Evolutionary conservation across 441 rosid genomes (phyloP), one percentile per base, ranked within the genome.

Genomic region (Euphorbia celastroides): DNA sequence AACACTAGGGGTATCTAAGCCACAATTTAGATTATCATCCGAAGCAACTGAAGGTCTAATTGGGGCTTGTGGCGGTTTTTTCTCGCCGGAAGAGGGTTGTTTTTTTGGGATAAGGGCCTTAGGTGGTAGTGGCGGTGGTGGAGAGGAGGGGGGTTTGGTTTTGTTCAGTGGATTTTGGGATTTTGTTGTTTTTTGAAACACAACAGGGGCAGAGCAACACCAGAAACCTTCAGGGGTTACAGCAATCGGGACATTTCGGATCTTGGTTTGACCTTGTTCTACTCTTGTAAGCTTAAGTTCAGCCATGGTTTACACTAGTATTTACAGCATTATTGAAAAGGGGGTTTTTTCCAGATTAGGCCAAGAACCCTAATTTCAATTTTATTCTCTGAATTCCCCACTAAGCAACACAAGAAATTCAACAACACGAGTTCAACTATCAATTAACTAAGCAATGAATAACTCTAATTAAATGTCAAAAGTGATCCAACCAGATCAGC

Each of bases 151-250:
- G 67, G 88, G 79, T 74, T 88, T 88, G 65, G 88, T 78, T 70
- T 90, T 93, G 81, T 77, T 86, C 59, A 79, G 75, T 65, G 88
- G 77, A 76, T 81, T 81, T 66, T 85, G 92, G 48, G 84, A 65
- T 78, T 90, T 93, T 23, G 74, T 72, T 64, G 86, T 81, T 83
- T 89, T 93, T 68, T 93, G 98, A 77, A 93, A 93, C 66, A 79
- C 93, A 59, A 84, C 89, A 68, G 97, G 97, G 51, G 95, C 90
- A 51, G 98, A 97, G 70, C 97, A 93, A 70, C 98, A 93, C 98
- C 98, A 93, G 75, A 93, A 93, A 31, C 97, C 98, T 81, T 93
- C 96, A 56, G 97, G 96, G 20, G 95, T 93, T 62, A 90, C 96
- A 56, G 96, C 98, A 81, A 89, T 88, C 16, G 98, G 98, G 60